A percentile compares a stretch with the other conserved stretches of the same genome.
phyloP scores from a whole-genome alignment of 2,329 filamentous ascomycete species.

The Alternaria triticimaculans region DNA sequence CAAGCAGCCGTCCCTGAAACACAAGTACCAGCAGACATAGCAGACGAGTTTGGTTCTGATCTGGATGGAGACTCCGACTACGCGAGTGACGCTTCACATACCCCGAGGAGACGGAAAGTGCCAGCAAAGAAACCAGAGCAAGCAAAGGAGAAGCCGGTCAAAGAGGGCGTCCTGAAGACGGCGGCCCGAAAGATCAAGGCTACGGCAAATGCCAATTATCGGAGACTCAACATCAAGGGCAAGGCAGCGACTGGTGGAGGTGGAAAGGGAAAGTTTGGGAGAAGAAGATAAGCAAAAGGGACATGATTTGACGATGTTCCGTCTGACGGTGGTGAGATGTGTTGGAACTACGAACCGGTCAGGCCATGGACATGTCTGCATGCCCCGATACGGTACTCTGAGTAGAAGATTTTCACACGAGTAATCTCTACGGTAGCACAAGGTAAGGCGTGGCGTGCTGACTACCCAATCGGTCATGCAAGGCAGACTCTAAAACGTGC shows the following conservation, averaged over 20 bases:
- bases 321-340: background rate
- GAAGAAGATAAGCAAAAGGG: slow-evolving; percentile 28
- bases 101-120: slow-evolving; percentile 38
- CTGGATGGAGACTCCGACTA: slow-evolving; percentile 49
- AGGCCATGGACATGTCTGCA: background rate
- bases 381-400: background rate
- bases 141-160: slow-evolving; percentile 19
- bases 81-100: slow-evolving; percentile 50
- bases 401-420: slow-evolving; percentile 1
- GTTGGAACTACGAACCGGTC: background rate
- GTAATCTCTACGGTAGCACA: slow-evolving; percentile 8
- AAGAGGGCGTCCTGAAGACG: slow-evolving; percentile 45
- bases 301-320: background rate
- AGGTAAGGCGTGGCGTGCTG: slow-evolving; percentile 1
- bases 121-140: slow-evolving; percentile 22
- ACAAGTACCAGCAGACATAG: slow-evolving; percentile 31
- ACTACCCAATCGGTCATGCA: slow-evolving; percentile 8
- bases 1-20: slow-evolving; percentile 50
- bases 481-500: slow-evolving; percentile 3
- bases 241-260: slow-evolving; percentile 50
- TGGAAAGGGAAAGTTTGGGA: slow-evolving; percentile 51
- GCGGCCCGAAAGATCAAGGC: slow-evolving; percentile 55
- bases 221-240: slow-evolving; percentile 59
- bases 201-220: slow-evolving; percentile 56
- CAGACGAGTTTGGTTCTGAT: slow-evolving; percentile 46